These are phyloP conservation scores for Haberlea rhodopensis DNA, from an alignment of 257 asterid species.

Conservation along the genomic window DNA sequence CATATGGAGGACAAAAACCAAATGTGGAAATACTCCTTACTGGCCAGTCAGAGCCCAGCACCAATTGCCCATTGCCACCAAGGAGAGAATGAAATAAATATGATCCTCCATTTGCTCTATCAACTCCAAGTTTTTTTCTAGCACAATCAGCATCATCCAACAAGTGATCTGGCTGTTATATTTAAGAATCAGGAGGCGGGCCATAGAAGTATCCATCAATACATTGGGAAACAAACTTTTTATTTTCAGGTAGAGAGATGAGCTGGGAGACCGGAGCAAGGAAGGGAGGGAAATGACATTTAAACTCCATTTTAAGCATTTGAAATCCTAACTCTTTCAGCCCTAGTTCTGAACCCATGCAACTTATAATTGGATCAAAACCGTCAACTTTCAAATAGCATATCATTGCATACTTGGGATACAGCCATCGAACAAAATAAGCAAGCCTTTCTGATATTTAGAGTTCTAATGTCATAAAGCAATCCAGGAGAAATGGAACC, in stretches of 20 bases:
- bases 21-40: conserved; percentile 38
- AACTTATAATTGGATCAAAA: not conserved
- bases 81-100: conserved; percentile 71
- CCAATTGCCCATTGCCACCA: conserved; percentile 56
- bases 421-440: not conserved
- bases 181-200: conserved; percentile 21
- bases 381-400: not conserved
- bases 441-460: conserved; percentile 9
- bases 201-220: conserved; percentile 6
- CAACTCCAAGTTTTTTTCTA: conserved; percentile 64
- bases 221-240: not conserved
- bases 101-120: conserved; percentile 72
- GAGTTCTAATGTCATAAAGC: conserved; percentile 4
- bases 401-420: not conserved
- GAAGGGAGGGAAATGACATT: not conserved
- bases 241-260: no score
- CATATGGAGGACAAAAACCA: conserved; percentile 10
- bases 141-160: conserved; percentile 89
- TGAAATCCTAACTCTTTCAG: not conserved
- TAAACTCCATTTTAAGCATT: conserved; percentile 7
- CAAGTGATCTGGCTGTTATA: conserved; percentile 84
- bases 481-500: conserved; percentile 40
- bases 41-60: conserved; percentile 99
- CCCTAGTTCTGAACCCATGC: not conserved
- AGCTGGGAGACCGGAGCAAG: not conserved